phyloP scores from a whole-genome alignment of 169 alveolate genomes.

The Neospora caninum region DNA sequence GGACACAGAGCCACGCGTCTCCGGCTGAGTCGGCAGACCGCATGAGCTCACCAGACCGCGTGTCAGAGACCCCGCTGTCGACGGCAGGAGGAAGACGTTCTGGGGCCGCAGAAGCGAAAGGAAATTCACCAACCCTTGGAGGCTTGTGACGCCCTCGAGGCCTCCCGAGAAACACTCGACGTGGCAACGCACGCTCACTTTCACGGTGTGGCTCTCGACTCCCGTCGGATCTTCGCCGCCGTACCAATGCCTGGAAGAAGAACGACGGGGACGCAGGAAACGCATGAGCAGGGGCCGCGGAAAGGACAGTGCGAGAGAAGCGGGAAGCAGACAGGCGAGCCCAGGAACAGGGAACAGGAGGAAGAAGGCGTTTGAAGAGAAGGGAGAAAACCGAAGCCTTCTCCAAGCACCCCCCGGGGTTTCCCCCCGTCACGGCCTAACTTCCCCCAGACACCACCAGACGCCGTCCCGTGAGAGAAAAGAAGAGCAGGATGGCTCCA shows the following conservation, averaged over 20 bases:
- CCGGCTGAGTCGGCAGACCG: neutral
- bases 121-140: neutral
- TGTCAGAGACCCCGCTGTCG: neutral
- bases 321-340: too few relatives aligned
- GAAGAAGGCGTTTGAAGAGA: too few relatives aligned
- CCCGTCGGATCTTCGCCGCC: conserved; percentile 32
- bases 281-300: neutral
- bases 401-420: too few relatives aligned
- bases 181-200: neutral
- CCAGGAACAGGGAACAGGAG: too few relatives aligned
- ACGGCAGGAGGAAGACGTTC: conserved; percentile 2
- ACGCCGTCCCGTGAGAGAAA: neutral
- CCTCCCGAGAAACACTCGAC: conserved; percentile 27
- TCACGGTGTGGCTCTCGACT: neutral
- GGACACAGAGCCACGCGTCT: neutral
- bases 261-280: too few relatives aligned
- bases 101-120: conserved; percentile 28
- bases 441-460: too few relatives aligned
- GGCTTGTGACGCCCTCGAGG: conserved; percentile 11
- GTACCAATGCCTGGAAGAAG: neutral
- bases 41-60: neutral
- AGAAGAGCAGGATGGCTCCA: too few relatives aligned
- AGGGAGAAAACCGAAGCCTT: too few relatives aligned
- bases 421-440: too few relatives aligned
- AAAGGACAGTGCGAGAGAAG: neutral